Evolutionary conservation across 2,329 filamentous ascomycete genomes (phyloP), one percentile per base, ranked within the genome.

Genomic region (Drechslerella stenobrocha): DNA sequence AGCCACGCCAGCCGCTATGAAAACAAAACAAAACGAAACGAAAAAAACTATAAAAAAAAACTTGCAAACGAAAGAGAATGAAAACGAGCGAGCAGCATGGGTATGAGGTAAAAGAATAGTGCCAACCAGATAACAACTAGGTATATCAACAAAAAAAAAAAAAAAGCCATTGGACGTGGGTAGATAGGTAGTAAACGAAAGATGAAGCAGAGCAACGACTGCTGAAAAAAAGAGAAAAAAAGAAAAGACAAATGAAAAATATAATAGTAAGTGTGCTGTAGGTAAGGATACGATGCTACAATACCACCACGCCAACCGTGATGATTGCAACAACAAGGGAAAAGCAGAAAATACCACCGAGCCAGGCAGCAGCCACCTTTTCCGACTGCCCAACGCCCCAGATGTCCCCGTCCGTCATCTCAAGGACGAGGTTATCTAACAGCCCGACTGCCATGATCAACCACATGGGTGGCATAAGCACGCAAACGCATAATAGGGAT

Each of bases 381-480:
- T 66, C 61, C 11, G 53, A 20, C 9, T 45, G 40, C 1, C 61
- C 61, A 11, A 66, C 53, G 13, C 53, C 48, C 61, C 61, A 66
- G 13, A 66, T 59, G 32, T 66, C 61, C 3, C 61, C 61, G 8
- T 51, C 26, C 2, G 61, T 66, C 32, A 58, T 30, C 24, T 66
- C 61, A 11, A 57, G 24, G 6, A 66, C 61, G 9, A 66, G 47
- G 37, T 58, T 58, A 37, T 66, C 61, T 26, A 66, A 13, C 13
- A 58, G 18, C 6, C 61, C 61, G 11, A 37, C 53, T 2, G 61
- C 53, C 61, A 66, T 66, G 18, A 66, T 26, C 15, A 66, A 24
- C 61, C 61, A 66, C 15, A 66, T 26, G 4, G 61, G 61, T 4
- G 61, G 61, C 61, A 66, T 66, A 13, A 47, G 18, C 2, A 59